Conservation (phyloP, 1,139 yeast genomes). For the Yamadazyma blattariae region DNA sequence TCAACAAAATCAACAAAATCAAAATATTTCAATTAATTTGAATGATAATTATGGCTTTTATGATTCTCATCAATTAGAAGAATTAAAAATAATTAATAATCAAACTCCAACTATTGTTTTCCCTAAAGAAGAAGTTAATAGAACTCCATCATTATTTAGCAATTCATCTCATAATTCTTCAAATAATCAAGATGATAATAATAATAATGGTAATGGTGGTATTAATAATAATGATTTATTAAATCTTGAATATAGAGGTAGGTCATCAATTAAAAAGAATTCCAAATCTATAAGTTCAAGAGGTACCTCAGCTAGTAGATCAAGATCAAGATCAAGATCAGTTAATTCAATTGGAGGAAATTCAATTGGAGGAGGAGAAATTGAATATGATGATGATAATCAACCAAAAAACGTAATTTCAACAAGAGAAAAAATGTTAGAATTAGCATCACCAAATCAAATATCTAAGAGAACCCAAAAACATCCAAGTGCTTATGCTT, state of each 20-base stretch:
- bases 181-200: neutral
- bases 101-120: conserved; percentile 26
- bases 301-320: conserved; percentile 15
- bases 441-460: conserved; percentile 54
- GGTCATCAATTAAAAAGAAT: conserved; percentile 18
- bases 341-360: conserved; percentile 7
- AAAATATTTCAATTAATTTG: too few species aligned
- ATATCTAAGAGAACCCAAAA: conserved; percentile 60
- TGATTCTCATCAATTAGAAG: conserved; percentile 16
- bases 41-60: conserved; percentile 8
- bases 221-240: conserved; percentile 13
- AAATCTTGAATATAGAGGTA: conserved; percentile 37
- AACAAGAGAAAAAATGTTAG: conserved; percentile 58
- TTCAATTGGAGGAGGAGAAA: conserved; percentile 2
- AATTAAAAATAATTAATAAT: conserved; percentile 17
- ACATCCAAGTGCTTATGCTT: conserved; percentile 77
- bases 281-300: conserved; percentile 10
- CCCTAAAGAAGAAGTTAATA: conserved; percentile 16
- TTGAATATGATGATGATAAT: conserved; percentile 7
- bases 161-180: conserved; percentile 23
- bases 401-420: conserved; percentile 20
- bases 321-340: conserved; percentile 12
- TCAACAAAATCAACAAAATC: too few species aligned
- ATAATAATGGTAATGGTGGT: neutral
- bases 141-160: conserved; percentile 45